Conservation (phyloP, 2,329 filamentous ascomycete genomes). For the Trichoderma lentiforme region DNA sequence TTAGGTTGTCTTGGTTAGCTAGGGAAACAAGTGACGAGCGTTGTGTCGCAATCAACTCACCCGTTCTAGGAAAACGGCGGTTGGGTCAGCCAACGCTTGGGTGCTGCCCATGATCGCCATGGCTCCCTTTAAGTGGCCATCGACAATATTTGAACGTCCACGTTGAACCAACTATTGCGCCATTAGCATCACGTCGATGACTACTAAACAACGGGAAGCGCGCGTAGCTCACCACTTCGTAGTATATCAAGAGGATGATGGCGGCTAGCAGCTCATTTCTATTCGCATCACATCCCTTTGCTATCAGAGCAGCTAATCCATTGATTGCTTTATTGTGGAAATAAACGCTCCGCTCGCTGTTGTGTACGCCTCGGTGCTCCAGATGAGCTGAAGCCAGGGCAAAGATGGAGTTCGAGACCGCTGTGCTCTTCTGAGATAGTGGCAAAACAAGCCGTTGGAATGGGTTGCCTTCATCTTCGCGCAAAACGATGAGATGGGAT, state of each 20-base stretch:
- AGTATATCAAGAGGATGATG: conserved; percentile 61
- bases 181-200: conserved; percentile 16
- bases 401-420: conserved; percentile 78
- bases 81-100: conserved; percentile 45
- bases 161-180: conserved; percentile 54
- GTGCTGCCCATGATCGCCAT: conserved; percentile 57
- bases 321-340: conserved; percentile 60
- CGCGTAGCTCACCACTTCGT: conserved; percentile 55
- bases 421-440: conserved; percentile 51
- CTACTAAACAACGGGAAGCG: too few species aligned
- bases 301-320: conserved; percentile 55
- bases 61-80: conserved; percentile 56
- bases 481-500: conserved; percentile 62
- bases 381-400: conserved; percentile 81
- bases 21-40: too few species aligned
- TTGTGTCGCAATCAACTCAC: conserved; percentile 36
- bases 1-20: conserved; percentile 24
- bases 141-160: conserved; percentile 57
- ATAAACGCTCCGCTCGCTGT: conserved; percentile 53
- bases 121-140: conserved; percentile 59
- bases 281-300: conserved; percentile 47
- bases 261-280: conserved; percentile 58
- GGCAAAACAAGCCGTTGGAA: conserved; percentile 63
- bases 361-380: conserved; percentile 59
- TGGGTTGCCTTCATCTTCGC: conserved; percentile 60